These are phyloP conservation scores for Pterothamnion heteromorphum DNA, from an alignment of 31 red algal species.

Conservation along the genomic window DNA sequence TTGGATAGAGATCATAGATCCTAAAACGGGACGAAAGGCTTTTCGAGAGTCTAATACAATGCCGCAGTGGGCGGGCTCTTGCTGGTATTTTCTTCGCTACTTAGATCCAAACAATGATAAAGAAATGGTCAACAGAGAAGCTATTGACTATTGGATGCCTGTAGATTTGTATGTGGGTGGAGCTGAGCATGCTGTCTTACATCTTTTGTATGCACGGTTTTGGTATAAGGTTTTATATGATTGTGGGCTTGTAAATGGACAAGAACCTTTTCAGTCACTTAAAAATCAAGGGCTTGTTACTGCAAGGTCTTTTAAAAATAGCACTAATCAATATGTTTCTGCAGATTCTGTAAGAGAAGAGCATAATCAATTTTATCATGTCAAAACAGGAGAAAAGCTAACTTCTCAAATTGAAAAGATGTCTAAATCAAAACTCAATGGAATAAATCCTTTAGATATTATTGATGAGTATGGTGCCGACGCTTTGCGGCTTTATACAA, in stretches of 20 bases:
- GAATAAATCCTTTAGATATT: slow-evolving; percentile 76
- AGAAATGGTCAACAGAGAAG: slow-evolving; percentile 43
- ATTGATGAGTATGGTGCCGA: slow-evolving; percentile 69
- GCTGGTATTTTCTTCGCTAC: slow-evolving; percentile 87
- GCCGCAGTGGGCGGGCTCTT: slow-evolving; percentile 83
- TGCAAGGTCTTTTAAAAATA: slow-evolving; percentile 58
- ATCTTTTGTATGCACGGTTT: slow-evolving; percentile 86
- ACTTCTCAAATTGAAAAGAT: slow-evolving; percentile 54
- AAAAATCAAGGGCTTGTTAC: slow-evolving; percentile 84
- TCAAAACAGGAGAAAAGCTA: not conserved
- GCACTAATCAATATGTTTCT: slow-evolving; percentile 24
- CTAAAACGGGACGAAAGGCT: not conserved
- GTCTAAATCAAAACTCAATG: slow-evolving; percentile 77
- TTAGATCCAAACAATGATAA: slow-evolving; percentile 68
- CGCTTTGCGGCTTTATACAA: slow-evolving; percentile 69
- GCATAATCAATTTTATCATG: not conserved
- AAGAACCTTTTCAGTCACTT: slow-evolving; percentile 75
- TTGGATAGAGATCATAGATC: slow-evolving; percentile 55
- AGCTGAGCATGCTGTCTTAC: slow-evolving; percentile 81
- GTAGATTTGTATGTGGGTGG: slow-evolving; percentile 89
- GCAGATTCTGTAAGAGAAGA: slow-evolving; percentile 51
- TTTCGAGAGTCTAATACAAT: slow-evolving; percentile 84
- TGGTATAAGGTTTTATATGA: slow-evolving; percentile 94
- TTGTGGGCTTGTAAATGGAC: slow-evolving; percentile 65
- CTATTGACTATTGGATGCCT: slow-evolving; percentile 80